Base-by-base conservation (phyloP, 2,329 filamentous ascomycete species). In the Chaetomium olivaceum region DNA sequence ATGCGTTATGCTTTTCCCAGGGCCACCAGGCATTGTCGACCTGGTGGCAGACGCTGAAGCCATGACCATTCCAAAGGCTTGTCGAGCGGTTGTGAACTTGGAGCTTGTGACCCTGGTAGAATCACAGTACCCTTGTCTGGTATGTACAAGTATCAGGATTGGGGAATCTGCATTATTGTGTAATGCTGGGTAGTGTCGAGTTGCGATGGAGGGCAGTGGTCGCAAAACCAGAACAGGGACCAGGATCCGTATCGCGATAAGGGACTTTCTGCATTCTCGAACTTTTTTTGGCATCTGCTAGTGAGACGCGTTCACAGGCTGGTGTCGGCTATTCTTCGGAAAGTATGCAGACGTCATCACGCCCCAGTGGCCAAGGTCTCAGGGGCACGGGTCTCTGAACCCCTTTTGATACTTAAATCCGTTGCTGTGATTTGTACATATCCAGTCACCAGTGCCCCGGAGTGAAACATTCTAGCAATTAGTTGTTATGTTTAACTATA, bases 1-100 rank as follows among this genome's bases (percentile, higher is more conserved):
- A 39, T 61, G 46, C 9, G 48, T 36, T n/a, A 43, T 23, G 27
- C 21, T 62, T 57, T 69, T 61, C 33, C 62, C 57, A 39, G 23
- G 57, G 57, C 63, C 61, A 64, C 62, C 65, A 60, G 68, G 62
- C 50, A 67, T 58, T 31, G 55, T 27, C 33, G 66, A 65, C 68
- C 64, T 69, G 61, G 69, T 56, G 56, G 63, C 63, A 36, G 68
- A 63, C 25, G 68, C 25, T 7, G 69, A 68, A 60, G 69, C 71
- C 71, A 73, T 73, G 43, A 58, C 60, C 36, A 46, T 29, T 25
- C 39, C 51, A 11, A 11, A 8, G 21, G 12, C 55, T 43, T 14
- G 36, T n/a, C 16, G 14, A 27, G 43, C 29, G 27, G 33, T 63
- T 36, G 50, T 16, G 31, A 14, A 7, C 8, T 14, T 25, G 11